Evolutionary conservation across 1,284 basidiomycete genomes (phyloP).

Genomic region (Ustilago cynodontis): DNA sequence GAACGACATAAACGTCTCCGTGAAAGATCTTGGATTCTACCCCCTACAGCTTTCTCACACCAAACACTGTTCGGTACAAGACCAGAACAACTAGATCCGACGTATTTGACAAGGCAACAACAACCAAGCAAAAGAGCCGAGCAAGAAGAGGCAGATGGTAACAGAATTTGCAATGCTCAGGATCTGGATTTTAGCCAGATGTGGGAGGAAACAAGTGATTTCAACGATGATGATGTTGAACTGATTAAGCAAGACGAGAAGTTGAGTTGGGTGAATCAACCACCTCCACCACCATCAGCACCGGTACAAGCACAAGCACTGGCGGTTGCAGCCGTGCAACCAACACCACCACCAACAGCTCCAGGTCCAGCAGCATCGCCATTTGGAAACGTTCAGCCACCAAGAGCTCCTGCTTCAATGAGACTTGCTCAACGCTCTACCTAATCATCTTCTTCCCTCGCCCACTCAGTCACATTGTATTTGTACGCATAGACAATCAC

Average conservation of each 20-base stretch:
- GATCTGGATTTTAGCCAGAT: constrained; percentile 47
- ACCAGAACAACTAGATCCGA: constrained; percentile 40
- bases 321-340: not conserved
- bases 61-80: constrained; percentile 21
- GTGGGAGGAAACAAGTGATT: constrained; percentile 54
- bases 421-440: constrained; percentile 14
- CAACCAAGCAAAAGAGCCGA: not conserved
- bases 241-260: constrained; percentile 25
- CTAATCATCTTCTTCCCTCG: not conserved
- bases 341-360: not conserved
- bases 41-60: constrained; percentile 72
- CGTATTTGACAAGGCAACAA: constrained; percentile 23
- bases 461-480: constrained; percentile 16
- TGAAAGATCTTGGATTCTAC: constrained; percentile 92
- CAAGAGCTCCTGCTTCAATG: constrained; percentile 21
- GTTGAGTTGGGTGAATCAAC: constrained; percentile 17
- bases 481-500: constrained; percentile 17
- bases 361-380: not conserved
- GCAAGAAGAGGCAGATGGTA: constrained; percentile 17
- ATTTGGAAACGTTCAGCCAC: constrained; percentile 1
- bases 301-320: not conserved
- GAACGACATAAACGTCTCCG: constrained; percentile 89
- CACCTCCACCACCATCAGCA: constrained; percentile 12
- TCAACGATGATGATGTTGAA: constrained; percentile 48
- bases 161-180: constrained; percentile 37